Percentiles rank a stretch among this genome's conserved stretches.
phyloP scores from a whole-genome alignment of 2,329 filamentous ascomycete genomes.

The Macrophomina tecta region DNA sequence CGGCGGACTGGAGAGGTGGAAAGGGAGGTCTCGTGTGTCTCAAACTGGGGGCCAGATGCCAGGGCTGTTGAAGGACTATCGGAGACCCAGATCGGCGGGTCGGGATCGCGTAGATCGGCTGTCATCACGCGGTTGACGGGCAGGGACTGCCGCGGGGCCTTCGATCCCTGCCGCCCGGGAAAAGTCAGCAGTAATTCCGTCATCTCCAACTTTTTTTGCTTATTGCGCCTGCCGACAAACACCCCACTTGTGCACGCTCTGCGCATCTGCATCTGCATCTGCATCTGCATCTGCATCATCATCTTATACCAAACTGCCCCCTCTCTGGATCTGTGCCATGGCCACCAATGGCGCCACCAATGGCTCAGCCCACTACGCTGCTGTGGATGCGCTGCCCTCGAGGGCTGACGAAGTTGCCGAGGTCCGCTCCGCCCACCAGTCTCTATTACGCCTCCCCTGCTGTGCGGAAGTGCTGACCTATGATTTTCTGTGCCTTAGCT shows the following conservation, averaged over 20 bases:
- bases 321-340: slow-evolving; percentile 30
- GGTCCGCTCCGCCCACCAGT: slow-evolving; percentile 33
- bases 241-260: slow-evolving; percentile 1
- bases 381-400: slow-evolving; percentile 15
- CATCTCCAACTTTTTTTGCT: slow-evolving; percentile 22
- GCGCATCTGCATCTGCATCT: slow-evolving; percentile 3
- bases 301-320: slow-evolving; percentile 5
- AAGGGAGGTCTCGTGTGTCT: slow-evolving; percentile 9
- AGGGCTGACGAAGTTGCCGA: slow-evolving; percentile 47
- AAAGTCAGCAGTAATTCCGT: slow-evolving; percentile 24
- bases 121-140: slow-evolving; percentile 4
- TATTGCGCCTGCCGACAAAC: slow-evolving; percentile 12
- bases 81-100: slow-evolving; percentile 8
- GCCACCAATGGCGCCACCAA: slow-evolving; percentile 30
- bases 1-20: not conserved
- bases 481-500: slow-evolving; percentile 56
- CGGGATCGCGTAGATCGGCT: not conserved
- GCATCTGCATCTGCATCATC: not conserved
- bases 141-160: not conserved
- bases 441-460: not conserved
- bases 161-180: slow-evolving; percentile 21
- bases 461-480: slow-evolving; percentile 3
- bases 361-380: slow-evolving; percentile 34
- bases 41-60: not conserved
- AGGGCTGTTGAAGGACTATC: not conserved